Conservation (phyloP, 2,329 filamentous ascomycete genomes). For the Diaporthe sp. region DNA sequence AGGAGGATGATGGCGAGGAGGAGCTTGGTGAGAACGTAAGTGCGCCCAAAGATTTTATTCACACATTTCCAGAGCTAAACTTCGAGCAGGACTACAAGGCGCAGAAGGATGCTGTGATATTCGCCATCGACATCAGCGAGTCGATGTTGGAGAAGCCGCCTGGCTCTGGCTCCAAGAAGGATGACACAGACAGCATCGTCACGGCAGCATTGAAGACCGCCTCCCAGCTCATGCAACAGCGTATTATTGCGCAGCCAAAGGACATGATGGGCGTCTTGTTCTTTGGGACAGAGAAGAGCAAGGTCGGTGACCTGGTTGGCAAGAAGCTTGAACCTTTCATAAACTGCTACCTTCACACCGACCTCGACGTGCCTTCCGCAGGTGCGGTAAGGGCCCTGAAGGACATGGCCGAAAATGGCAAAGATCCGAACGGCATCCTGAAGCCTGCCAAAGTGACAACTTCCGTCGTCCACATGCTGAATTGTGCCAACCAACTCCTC, state of each 20-base stretch:
- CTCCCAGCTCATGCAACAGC: conserved; percentile 96
- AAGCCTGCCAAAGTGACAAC: conserved; percentile 77
- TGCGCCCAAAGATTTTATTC: background rate
- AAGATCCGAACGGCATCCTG: conserved; percentile 78
- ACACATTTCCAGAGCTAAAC: background rate
- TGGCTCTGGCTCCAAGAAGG: conserved; percentile 71
- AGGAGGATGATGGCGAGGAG: conserved; percentile 80
- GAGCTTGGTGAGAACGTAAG: conserved; percentile 56
- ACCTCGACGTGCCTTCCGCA: conserved; percentile 89
- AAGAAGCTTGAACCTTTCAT: conserved; percentile 76
- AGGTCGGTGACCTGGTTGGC: conserved; percentile 78
- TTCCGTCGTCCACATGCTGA: conserved; percentile 90
- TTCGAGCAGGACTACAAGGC: conserved; percentile 82
- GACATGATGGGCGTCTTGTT: conserved; percentile 98
- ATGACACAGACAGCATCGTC: conserved; percentile 80
- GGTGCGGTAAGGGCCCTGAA: conserved; percentile 87
- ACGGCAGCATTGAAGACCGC: conserved; percentile 93
- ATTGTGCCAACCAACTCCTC: conserved; percentile 96
- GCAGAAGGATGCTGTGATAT: conserved; percentile 97
- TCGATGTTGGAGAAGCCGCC: conserved; percentile 83
- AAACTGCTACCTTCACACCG: conserved; percentile 91
- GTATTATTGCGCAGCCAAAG: conserved; percentile 95
- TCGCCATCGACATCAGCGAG: conserved; percentile 91
- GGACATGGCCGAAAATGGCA: conserved; percentile 82
- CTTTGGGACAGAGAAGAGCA: conserved; percentile 90